Base-by-base conservation (phyloP, 768 basidiomycete genomes). In the Pleurotus ostreatus region DNA sequence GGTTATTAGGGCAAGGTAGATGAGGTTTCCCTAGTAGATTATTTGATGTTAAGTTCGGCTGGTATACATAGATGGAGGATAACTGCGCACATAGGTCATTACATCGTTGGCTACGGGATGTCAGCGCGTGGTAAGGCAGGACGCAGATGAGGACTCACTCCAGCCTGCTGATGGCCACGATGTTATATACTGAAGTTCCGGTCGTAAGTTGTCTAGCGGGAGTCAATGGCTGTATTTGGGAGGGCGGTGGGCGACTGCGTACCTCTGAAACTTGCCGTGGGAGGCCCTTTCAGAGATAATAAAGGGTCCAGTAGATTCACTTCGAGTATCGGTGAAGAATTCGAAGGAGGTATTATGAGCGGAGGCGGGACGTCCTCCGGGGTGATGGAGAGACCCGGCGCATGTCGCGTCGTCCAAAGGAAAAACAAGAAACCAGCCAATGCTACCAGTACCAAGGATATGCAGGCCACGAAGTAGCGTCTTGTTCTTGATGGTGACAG, bases 141-240 rank as follows among this genome's bases (percentile, higher is more conserved):
- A 22, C 20, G 38, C 13, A 45, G 22, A 43, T 2, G 56, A 43
- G 47, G 26, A 77, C 83, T 61, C 65, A 83, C 82, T 88, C 88
- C 88, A 90, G 40, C 88, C 88, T n/a, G 87, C 86, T 38, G 83
- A 82, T 40, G 83, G 74, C 86, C 86, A 90, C 12, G 85, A 85
- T 1, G 86, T 84, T 57, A 90, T 81, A 60, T 89, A 90, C 59
- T 84, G 76, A 3, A 72, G 71, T 55, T 86, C 80, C 16, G 78
- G 69, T 13, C 76, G 78, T 37, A 90, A 69, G 60, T 88, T 89
- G 60, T 88, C 88, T 86, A 47, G 5, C n/a, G 43, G 26, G 22
- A 49, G 43, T 34, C 22, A 22, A 30, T 16, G 6, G 46, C 20
- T 12, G n/a, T 8, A 18, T 6, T 12, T 30, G 11, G n/a, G 2